A percentile compares a stretch with the other conserved stretches of the same genome.
phyloP scores from a whole-genome alignment of 805 yeast genomes.

The Metschnikowia picachoensis region DNA sequence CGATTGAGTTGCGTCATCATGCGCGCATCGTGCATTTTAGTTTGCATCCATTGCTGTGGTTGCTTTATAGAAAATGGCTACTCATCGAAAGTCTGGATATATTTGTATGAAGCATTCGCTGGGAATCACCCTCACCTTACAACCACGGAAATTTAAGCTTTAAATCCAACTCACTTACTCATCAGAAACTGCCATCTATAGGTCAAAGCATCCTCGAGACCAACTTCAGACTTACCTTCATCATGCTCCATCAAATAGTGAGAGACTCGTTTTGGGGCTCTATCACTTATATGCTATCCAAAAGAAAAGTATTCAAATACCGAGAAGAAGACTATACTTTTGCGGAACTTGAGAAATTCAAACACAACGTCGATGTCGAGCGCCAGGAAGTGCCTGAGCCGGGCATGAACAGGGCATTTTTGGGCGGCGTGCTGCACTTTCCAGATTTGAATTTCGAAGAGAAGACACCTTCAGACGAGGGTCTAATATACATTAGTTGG shows the following conservation, averaged over 20 bases:
- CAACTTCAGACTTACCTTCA: neutral
- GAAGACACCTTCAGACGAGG: constrained; percentile 2
- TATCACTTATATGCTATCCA: constrained; percentile 23
- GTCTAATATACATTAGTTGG: constrained; percentile 23
- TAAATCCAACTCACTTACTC: neutral
- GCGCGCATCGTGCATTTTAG: constrained; percentile 1
- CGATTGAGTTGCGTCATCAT: neutral
- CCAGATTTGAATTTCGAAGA: constrained; percentile 3
- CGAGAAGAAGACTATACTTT: constrained; percentile 28
- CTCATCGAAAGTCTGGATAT: neutral
- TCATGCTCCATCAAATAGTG: constrained; percentile 19
- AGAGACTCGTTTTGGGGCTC: constrained; percentile 33
- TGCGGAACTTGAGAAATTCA: constrained; percentile 28
- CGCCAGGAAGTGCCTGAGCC: constrained; percentile 12
- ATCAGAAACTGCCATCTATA: too few relatives aligned
- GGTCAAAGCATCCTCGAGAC: neutral
- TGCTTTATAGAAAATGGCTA: neutral
- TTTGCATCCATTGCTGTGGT: constrained; percentile 5
- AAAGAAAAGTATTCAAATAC: constrained; percentile 20
- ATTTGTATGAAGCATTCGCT: too few relatives aligned
- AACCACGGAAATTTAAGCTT: neutral
- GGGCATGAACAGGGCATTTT: neutral
- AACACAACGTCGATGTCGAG: neutral
- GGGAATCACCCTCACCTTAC: too few relatives aligned
- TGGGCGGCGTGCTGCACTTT: constrained; percentile 5